Percentiles rank a stretch among this genome's conserved stretches.
These are phyloP conservation scores for Plectosphaerella sp. DNA, from an alignment of 2,329 filamentous ascomycete species.

Conservation along the genomic window DNA sequence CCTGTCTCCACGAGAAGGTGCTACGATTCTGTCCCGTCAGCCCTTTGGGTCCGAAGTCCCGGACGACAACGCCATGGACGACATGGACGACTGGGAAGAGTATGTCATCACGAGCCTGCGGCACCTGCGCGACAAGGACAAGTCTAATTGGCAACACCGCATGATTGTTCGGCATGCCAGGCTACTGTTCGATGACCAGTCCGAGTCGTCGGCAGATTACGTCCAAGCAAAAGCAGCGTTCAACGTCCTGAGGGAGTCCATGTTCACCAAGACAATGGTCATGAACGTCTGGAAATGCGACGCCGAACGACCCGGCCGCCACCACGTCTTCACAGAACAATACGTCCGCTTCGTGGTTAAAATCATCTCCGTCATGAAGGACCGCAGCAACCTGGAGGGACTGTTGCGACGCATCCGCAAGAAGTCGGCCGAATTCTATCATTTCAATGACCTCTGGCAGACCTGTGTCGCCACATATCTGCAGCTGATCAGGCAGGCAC, in stretches of 20 bases:
- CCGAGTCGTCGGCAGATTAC: conserved; percentile 32
- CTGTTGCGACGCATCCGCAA: conserved; percentile 76
- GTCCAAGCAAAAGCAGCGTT: conserved; percentile 76
- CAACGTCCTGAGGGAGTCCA: conserved; percentile 64
- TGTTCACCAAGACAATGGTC: conserved; percentile 91
- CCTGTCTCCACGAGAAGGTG: conserved; percentile 42
- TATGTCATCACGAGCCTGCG: conserved; percentile 48
- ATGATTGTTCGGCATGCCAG: conserved; percentile 72
- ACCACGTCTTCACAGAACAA: conserved; percentile 86
- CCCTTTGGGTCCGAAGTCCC: conserved; percentile 47
- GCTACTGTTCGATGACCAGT: conserved; percentile 46
- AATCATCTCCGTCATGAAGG: conserved; percentile 68
- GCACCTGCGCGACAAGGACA: conserved; percentile 66
- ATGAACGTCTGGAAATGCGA: conserved; percentile 96
- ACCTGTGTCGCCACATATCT: conserved; percentile 50
- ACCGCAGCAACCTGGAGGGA: conserved; percentile 71
- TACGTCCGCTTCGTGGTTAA: conserved; percentile 80
- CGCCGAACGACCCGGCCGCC: conserved; percentile 74
- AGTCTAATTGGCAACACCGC: conserved; percentile 92
- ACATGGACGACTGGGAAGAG: conserved; percentile 57
- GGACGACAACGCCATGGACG: conserved; percentile 46
- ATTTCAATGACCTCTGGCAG: conserved; percentile 58
- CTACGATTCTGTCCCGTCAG: conserved; percentile 50
- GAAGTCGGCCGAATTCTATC: conserved; percentile 71
- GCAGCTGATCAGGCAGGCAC: conserved; percentile 44